Evolutionary conservation across 306 rosid species (phyloP).

Genomic region (Heteromeles arbutifolia): DNA sequence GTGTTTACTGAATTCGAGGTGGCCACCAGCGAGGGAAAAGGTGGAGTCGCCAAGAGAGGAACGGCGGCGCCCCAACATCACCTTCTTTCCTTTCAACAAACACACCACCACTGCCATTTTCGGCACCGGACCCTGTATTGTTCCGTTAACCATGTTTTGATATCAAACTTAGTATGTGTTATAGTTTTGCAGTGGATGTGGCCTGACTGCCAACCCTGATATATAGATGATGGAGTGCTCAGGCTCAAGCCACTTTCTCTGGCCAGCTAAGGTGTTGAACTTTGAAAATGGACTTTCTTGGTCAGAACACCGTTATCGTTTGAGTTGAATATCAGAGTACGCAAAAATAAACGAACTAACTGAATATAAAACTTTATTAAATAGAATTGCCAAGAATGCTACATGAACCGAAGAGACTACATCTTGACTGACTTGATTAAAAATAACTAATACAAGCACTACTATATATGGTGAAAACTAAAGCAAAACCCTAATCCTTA

Average conservation of each 20-base stretch:
- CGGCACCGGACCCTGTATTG: not conserved
- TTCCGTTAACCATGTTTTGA: not conserved
- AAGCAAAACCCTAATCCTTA: too few species aligned
- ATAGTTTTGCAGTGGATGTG: not conserved
- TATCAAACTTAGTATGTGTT: not conserved
- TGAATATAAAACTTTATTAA: too few species aligned
- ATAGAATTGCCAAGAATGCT: too few species aligned
- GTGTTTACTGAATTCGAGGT: constrained; percentile 30
- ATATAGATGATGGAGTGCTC: not conserved
- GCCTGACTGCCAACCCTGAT: not conserved
- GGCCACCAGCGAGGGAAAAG: constrained; percentile 40
- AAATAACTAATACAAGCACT: too few species aligned
- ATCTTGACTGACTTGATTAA: too few species aligned
- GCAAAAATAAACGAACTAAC: too few species aligned
- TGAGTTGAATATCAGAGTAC: too few species aligned
- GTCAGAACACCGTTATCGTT: not conserved
- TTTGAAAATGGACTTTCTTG: not conserved
- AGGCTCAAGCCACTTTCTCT: not conserved
- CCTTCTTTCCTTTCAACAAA: constrained; percentile 10
- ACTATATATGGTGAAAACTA: too few species aligned
- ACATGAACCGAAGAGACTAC: too few species aligned
- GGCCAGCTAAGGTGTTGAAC: not conserved
- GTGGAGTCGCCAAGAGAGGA: constrained; percentile 30
- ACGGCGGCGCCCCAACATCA: constrained; percentile 17
- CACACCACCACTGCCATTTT: constrained; percentile 25